Base-by-base conservation (phyloP, 306 rosid species). In the Notholithocarpus densiflorus region DNA sequence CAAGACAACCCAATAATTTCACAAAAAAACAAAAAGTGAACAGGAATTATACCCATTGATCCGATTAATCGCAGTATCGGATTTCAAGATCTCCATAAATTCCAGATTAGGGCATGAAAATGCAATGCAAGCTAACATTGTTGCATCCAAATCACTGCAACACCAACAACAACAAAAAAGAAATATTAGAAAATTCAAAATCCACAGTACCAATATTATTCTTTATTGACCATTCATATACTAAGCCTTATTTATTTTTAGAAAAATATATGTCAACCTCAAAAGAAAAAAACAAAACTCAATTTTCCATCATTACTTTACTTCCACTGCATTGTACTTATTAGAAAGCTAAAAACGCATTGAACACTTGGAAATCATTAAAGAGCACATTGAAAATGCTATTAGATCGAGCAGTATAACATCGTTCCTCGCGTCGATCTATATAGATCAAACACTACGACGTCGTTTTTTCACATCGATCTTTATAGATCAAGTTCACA, bases 41-140 rank as follows among this genome's bases (percentile, higher is more conserved):
- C 32, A 54, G 7, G 43, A 76, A 61, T 0, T 71, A 72, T 91
- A 96, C 99, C 99, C 99, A 17, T 90, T 91, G 81, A 96, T 91
- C 62, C 99, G 89, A 90, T 90, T 96, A 68, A 78, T 27, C 40
- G 97, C 89, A 24, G 76, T 27, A 56, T 84, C 77, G 48, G 86
- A 86, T 3, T 76, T 85, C 1, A 79, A 81, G 81, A 93, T 88
- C 91, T 91, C 98, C 93, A 96, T 70, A 64, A 21, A 84, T 27
- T 89, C 98, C 5, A 96, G 88, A 89, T 88, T 91, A 64, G 99
- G 98, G 81, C 99, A 96, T 2, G 99, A 93, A 53, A 93, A 96
- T 32, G 99, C 97, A 77, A 96, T 86, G 76, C 98, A 96, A 19
- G 97, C 99, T 72, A 96, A 85, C 96, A 93, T 88, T 32, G 97